Conservation (phyloP, 208 protist species). For the Wallacemonas sp. region DNA sequence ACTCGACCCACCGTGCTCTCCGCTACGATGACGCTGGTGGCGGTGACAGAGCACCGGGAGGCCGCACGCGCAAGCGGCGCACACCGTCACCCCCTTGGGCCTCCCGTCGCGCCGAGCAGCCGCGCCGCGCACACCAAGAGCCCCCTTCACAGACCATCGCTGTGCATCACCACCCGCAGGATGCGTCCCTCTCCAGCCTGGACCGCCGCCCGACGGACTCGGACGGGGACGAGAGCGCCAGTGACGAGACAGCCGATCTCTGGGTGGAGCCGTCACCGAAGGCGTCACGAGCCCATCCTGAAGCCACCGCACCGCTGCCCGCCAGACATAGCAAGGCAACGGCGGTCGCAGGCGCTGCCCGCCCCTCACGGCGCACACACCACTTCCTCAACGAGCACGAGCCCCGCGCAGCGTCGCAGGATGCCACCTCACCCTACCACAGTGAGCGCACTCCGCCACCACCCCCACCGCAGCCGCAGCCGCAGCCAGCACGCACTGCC, state of each 20-base stretch:
- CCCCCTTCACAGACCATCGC: not conserved
- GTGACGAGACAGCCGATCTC: not conserved
- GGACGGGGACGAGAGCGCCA: not conserved
- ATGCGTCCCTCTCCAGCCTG: slow-evolving; percentile 6
- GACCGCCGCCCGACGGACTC: not conserved
- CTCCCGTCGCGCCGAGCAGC: no score
- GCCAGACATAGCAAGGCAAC: not conserved
- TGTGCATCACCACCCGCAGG: not conserved
- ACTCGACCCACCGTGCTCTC: not conserved
- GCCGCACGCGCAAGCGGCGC: not conserved
- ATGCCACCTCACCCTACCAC: not conserved
- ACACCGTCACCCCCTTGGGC: not conserved
- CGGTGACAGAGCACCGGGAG: no score
- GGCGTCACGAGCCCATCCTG: not conserved
- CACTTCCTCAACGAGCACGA: not conserved
- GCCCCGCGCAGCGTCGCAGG: not conserved
- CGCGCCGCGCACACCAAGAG: no score
- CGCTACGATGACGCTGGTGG: not conserved
- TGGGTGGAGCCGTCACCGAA: slow-evolving; percentile 4
- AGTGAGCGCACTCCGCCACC: not conserved
- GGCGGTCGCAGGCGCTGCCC: not conserved
- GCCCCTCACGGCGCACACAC: not conserved
- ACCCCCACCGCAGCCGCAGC: not conserved
- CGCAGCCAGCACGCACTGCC: not conserved
- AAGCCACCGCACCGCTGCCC: not conserved